These are phyloP conservation scores for Lentinula detonsa DNA, from an alignment of 768 basidiomycete genomes.

Conservation along the genomic window DNA sequence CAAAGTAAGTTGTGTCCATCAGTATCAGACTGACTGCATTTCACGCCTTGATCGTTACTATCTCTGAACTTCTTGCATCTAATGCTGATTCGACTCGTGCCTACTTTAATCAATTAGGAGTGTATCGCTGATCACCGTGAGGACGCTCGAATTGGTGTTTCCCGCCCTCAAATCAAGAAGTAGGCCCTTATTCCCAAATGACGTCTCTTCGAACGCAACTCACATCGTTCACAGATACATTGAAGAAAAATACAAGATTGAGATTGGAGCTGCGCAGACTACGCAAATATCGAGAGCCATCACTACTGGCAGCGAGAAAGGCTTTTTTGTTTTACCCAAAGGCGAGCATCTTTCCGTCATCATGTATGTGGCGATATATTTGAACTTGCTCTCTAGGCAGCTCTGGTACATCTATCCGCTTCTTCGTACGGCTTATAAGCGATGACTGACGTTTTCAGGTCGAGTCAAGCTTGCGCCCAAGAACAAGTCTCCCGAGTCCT, in stretches of 20 bases:
- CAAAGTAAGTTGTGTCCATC: conserved; percentile 43
- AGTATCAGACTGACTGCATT: not conserved
- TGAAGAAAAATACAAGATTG: conserved; percentile 75
- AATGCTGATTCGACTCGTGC: not conserved
- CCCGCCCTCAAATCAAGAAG: conserved; percentile 93
- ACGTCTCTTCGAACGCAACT: not conserved
- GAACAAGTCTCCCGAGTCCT: conserved; percentile 7
- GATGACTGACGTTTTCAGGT: conserved; percentile 33
- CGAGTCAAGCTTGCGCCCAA: conserved; percentile 63
- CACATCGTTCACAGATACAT: conserved; percentile 54
- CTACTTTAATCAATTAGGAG: conserved; percentile 46
- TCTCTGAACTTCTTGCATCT: not conserved
- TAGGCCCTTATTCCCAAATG: conserved; percentile 22
- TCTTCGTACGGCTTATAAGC: not conserved
- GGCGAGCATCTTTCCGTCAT: conserved; percentile 35
- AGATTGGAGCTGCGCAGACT: conserved; percentile 72
- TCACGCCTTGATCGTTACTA: not conserved
- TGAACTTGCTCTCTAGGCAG: not conserved
- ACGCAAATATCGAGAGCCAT: conserved; percentile 80
- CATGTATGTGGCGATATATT: not conserved
- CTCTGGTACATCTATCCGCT: not conserved
- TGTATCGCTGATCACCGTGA: conserved; percentile 71
- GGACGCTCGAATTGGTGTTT: conserved; percentile 79
- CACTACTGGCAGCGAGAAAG: conserved; percentile 73
- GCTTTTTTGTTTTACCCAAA: conserved; percentile 83